Conservation (phyloP, 1,284 basidiomycete species). For the Fomitopsis palustris region DNA sequence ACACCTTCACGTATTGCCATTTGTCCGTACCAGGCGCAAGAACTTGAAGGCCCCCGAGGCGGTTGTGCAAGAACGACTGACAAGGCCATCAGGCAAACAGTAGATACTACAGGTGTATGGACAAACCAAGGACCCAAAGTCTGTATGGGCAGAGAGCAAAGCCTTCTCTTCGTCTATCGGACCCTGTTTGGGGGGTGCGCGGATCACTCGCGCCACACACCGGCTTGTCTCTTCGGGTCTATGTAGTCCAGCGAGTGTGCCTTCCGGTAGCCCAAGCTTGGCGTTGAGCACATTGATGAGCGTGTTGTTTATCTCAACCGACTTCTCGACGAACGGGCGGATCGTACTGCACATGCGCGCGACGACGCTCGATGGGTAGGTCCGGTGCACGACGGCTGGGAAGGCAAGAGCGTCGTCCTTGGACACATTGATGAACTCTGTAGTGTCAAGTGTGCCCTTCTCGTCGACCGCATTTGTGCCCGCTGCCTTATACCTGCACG, state of each 20-base stretch:
- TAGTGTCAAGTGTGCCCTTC: conserved; percentile 45
- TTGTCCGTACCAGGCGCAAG: conserved; percentile 52
- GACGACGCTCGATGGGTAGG: conserved; percentile 48
- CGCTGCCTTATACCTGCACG: conserved; percentile 52
- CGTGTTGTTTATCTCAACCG: conserved; percentile 47
- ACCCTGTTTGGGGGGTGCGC: not conserved
- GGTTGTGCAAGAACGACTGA: conserved; percentile 63
- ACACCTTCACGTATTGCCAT: conserved; percentile 67
- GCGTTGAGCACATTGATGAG: conserved; percentile 51
- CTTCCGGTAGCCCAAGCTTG: conserved; percentile 44
- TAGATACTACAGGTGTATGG: too few species aligned
- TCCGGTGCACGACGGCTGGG: conserved; percentile 35
- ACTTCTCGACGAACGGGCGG: conserved; percentile 51
- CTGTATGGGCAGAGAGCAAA: conserved; percentile 7
- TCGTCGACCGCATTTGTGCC: conserved; percentile 59
- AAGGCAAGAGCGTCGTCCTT: conserved; percentile 36
- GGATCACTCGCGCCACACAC: conserved; percentile 5
- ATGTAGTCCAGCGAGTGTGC: conserved; percentile 4
- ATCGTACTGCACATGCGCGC: conserved; percentile 44
- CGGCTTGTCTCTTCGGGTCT: conserved; percentile 1
- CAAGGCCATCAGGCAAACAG: too few species aligned
- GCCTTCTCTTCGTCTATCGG: conserved; percentile 6
- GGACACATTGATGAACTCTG: conserved; percentile 61
- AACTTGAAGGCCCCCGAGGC: conserved; percentile 70
- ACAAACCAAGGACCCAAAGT: conserved; percentile 12